A percentile compares a stretch with the other conserved stretches of the same genome.
Conservation (phyloP, 225 moss, liverwort and hornwort genomes). For the Physcomitrellopsis africana region DNA sequence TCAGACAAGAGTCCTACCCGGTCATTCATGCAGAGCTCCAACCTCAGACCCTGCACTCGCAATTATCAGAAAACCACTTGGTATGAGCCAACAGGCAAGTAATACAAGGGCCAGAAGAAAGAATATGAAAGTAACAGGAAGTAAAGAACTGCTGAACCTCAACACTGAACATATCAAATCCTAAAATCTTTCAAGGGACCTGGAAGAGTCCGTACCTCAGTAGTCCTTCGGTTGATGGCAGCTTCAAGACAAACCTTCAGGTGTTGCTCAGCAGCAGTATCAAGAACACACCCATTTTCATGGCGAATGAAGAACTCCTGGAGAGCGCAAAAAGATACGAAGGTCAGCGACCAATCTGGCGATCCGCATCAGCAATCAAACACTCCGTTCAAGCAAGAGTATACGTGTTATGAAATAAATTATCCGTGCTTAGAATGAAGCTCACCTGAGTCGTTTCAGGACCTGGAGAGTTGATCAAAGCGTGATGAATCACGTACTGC, state of each 20-base stretch:
- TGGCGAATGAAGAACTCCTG: conserved; percentile 62
- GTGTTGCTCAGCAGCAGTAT: conserved; percentile 42
- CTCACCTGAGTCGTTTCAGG: conserved; percentile 47
- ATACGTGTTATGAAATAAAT: neutral
- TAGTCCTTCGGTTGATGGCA: conserved; percentile 52
- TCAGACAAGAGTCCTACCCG: conserved; percentile 54
- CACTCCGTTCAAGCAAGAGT: too few species aligned
- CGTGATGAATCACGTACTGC: conserved; percentile 64
- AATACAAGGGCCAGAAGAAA: too few species aligned
- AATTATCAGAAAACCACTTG: neutral
- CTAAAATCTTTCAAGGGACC: neutral
- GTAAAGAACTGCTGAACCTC: too few species aligned
- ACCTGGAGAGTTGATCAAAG: conserved; percentile 51
- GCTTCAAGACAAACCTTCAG: conserved; percentile 52
- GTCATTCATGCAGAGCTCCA: conserved; percentile 56
- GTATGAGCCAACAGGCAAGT: too few species aligned
- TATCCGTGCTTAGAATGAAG: neutral
- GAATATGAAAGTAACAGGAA: too few species aligned
- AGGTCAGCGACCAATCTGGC: neutral
- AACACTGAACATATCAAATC: too few species aligned
- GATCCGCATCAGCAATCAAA: neutral
- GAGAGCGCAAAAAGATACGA: neutral
- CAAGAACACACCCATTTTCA: conserved; percentile 45
- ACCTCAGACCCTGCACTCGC: conserved; percentile 42
- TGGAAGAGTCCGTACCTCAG: conserved; percentile 33